Evolutionary conservation across 2,329 filamentous ascomycete genomes (phyloP), one percentile per base, ranked within the genome.

Genomic region (Meredithiella fracta): DNA sequence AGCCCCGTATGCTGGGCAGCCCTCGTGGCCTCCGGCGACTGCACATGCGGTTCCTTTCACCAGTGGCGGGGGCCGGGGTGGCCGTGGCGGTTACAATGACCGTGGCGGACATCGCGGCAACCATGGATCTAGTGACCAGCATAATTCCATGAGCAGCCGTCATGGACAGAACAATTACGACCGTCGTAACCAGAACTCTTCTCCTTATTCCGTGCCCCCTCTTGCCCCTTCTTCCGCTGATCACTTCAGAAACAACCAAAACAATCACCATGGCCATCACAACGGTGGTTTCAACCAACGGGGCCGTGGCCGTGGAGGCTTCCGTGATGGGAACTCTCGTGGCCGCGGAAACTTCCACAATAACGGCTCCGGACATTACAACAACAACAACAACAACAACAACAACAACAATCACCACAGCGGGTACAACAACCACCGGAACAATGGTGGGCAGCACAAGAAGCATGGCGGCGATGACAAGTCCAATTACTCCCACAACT

Each of bases 271-370:
- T 54, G 64, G 68, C 58, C 53, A 55, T 22, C n/a, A 50, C 26
- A 37, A 47, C 29, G 31, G 47, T 26, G 62, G 65, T 25, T 67
- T 70, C 47, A 62, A 44, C 44, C 37, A 62, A 49, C 62, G 63
- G 51, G 67, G 69, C 52, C 64, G 66, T 56, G 64, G 66, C 29
- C 68, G 67, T 51, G 66, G 67, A 34, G 29, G 29, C 5, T 34
- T 34, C 29, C 29, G 29, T 34, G 29, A 34, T 58, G 65, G 65
- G 38, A 62, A 63, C 53, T 59, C 67, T 49, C 51, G 40, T 31
- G 73, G 74, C 15, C 56, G 57, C 53, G 68, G 73, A 29, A 68
- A 71, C 53, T 69, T 72, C 60, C 64, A 68, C 72, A 62, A 76
- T 74, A 77, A 78, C 47, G 68, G 65, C 58, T 22, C 62, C 25